phyloP scores from a whole-genome alignment of 116 monocot genomes.

The Posidonia oceanica region DNA sequence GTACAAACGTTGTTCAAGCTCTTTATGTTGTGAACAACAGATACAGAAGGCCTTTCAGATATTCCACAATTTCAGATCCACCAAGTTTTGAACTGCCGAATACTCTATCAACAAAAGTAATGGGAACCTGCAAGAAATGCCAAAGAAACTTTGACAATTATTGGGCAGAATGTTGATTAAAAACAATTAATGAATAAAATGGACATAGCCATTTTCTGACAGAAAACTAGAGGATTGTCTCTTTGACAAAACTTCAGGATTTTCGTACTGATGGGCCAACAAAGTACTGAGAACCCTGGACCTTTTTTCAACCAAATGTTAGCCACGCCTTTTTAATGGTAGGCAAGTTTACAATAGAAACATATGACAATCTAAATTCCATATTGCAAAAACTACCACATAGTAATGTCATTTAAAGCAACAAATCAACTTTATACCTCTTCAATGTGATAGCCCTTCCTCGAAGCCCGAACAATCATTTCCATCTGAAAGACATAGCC shows the following conservation, averaged over 20 bases:
- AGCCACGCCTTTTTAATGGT: too few species aligned
- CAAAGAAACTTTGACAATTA: background rate
- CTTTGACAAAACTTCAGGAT: too few species aligned
- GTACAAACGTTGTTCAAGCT: too few species aligned
- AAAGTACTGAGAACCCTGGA: too few species aligned
- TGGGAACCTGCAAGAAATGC: constrained; percentile 59
- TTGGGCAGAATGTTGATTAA: background rate
- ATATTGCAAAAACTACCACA: too few species aligned
- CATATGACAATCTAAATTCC: too few species aligned
- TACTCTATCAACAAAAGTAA: constrained; percentile 94
- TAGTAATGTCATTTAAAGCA: too few species aligned
- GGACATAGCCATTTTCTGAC: too few species aligned
- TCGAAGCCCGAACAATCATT: constrained; percentile 95
- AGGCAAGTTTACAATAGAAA: too few species aligned
- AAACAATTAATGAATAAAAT: background rate
- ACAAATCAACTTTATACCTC: constrained; percentile 32
- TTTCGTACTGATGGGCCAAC: too few species aligned
- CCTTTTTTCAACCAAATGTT: too few species aligned
- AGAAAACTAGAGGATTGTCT: too few species aligned
- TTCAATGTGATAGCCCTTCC: constrained; percentile 92
- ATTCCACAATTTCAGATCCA: constrained; percentile 97
- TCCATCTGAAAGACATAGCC: constrained; percentile 99
- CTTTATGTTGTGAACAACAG: constrained; percentile 68
- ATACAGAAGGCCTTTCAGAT: constrained; percentile 82
- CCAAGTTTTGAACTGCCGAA: constrained; percentile 96